Base-by-base conservation (phyloP, 257 asterid genomes). In the Lavandula angustifolia region DNA sequence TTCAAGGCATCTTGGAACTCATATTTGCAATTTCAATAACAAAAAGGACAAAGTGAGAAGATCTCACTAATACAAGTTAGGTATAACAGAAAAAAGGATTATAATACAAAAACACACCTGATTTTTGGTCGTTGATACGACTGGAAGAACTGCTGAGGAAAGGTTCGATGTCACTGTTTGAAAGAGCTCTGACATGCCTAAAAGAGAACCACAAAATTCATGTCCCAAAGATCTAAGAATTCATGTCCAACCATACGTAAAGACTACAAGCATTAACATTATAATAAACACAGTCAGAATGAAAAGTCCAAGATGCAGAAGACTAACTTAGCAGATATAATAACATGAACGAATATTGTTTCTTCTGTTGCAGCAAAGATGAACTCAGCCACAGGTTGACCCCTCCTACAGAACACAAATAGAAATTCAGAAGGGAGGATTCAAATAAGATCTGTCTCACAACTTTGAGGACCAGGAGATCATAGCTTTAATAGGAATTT, bases 281-380 rank as follows among this genome's bases (percentile, higher is more conserved):
- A 51, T 40, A 47, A 54, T 67, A 48, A 59, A 55, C 62, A 44
- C 18, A 41, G 40, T 62, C 31, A 33, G 16, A 46, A 22, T 38
- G n/a, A 16, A 61, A 69, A 38, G 32, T 60, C 42, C 41, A 54
- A 49, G 27, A 43, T 11, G n/a, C 4, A 33, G 37, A 67, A 56
- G 35, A 77, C 92, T 58, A 71, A 90, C 99, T 84, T 94, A 29
- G 95, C 89, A 82, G 96, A 87, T 76, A 94, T 79, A 59, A 89
- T 81, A 67, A 85, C 97, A 68, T 94, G 99, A 71, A 86, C 97
- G 51, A 87, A 94, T 69, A 94, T 82, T 56, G 99, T 83, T 76
- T 94, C 99, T 76, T 94, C 97, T 0, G 97, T 82, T 41, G 96
- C 96, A 46, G 94, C 84, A 84, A 94, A 94, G 73, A 94, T 75